Conservation (phyloP, 352 stramenopile genomes). For the Phytopythium oedochilum region DNA sequence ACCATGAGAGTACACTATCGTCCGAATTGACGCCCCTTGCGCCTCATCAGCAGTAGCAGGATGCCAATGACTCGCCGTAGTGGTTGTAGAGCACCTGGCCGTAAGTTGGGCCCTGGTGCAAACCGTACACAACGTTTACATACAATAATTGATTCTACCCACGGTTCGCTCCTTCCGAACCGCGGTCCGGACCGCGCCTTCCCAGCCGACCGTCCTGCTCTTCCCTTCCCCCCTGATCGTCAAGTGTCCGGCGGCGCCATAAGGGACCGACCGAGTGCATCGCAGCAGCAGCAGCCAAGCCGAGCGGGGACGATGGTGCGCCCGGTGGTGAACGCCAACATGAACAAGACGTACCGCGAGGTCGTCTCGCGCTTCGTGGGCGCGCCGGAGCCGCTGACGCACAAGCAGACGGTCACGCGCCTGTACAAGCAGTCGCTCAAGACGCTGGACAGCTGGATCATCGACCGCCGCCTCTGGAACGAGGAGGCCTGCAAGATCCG, state of each 20-base stretch:
- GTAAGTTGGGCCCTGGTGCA: too few species aligned
- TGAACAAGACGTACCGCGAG: slow-evolving; percentile 83
- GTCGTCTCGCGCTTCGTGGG: slow-evolving; percentile 67
- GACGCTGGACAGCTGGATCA: slow-evolving; percentile 91
- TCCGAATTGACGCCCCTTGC: too few species aligned
- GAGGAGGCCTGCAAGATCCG: slow-evolving; percentile 92
- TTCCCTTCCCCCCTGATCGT: not conserved
- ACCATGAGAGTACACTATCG: too few species aligned
- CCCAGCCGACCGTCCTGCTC: not conserved
- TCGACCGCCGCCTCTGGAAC: slow-evolving; percentile 95
- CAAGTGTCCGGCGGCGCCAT: too few species aligned
- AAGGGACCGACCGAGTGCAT: not conserved
- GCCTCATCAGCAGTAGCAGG: too few species aligned
- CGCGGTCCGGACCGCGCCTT: not conserved
- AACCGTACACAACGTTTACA: too few species aligned
- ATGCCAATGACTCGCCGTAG: too few species aligned
- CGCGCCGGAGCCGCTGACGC: slow-evolving; percentile 59
- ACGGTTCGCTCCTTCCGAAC: not conserved
- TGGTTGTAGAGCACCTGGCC: too few species aligned
- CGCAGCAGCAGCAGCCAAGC: not conserved
- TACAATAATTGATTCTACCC: not conserved
- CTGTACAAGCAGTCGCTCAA: slow-evolving; percentile 96
- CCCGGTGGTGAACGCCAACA: slow-evolving; percentile 71
- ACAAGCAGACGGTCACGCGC: slow-evolving; percentile 88
- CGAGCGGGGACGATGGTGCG: slow-evolving; percentile 41